Evolutionary conservation across 1,284 basidiomycete genomes (phyloP), one percentile per base, ranked within the genome.

Genomic region (Cutaneotrichosporon cyanovorans): DNA sequence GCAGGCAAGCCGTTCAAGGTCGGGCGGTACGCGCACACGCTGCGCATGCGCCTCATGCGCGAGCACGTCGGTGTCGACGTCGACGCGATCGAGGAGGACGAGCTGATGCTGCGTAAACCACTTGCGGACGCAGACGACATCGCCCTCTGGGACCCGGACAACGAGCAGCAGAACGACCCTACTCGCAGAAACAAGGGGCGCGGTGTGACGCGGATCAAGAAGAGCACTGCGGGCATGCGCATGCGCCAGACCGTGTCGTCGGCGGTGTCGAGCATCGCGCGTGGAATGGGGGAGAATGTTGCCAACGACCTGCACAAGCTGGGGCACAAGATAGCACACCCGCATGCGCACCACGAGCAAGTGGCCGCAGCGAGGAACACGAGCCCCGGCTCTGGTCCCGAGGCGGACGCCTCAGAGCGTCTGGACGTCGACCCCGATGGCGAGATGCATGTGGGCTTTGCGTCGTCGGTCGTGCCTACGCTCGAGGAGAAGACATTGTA

Each of bases 31-130:
- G 90, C 95, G 7, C 95, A 98, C 69, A 87, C 87, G 2, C 77
- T 99, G 21, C 84, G 93, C 10, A 77, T 98, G 40, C 82, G 92
- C 8, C 76, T 98, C 40, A 99, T 99, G 93, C 80, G 87, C 45
- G 93, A 99, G 68, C 93, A 99, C 67, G 75, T 93, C 46, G 93
- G 93, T 4, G 78, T 97, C 46, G 91, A 98, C 66, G 91, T 97
- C 20, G 93, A 99, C 65, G 80, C 81, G 8, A 76, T 96, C 58
- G 82, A 84, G 49, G 84, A 89, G 56, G 85, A 86, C 54, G 82
- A 76, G 45, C 69, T 85, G 18, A 80, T 82, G 76, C 72, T 75
- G 0, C 71, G 75, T 14, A 76, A 81, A 10, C 79, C 82, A 2
- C 68, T 55, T 15, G 32, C 32, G 7, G 75, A 81, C 39, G 16